Evolutionary conservation across 192 early-diverging fungal species (phyloP).

Genomic region (Coemansia sp.): DNA sequence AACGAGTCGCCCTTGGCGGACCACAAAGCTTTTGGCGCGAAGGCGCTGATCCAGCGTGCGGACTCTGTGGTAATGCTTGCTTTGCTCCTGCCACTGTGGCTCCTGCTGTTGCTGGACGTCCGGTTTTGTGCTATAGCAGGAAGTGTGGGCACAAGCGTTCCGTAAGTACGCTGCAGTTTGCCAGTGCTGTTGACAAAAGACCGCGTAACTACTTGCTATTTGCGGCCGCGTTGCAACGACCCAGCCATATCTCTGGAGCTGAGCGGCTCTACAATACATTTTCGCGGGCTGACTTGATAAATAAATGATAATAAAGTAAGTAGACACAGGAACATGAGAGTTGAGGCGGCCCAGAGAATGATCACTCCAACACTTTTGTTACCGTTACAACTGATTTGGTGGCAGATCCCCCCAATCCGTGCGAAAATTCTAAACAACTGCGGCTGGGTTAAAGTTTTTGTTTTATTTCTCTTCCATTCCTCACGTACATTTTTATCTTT

Average conservation of each 20-base stretch:
- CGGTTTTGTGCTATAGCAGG: background rate
- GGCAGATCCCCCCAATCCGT: too few relatives aligned
- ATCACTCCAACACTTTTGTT: too few relatives aligned
- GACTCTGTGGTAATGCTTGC: background rate
- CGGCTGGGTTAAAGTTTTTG: background rate
- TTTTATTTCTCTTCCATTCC: background rate
- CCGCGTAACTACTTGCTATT: background rate
- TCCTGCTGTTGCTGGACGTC: background rate
- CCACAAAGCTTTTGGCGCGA: background rate
- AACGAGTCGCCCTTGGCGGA: conserved; percentile 6
- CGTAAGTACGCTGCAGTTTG: background rate
- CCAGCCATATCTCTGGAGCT: background rate
- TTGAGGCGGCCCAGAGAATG: too few relatives aligned
- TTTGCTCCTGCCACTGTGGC: background rate
- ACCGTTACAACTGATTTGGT: too few relatives aligned
- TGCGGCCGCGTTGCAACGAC: background rate
- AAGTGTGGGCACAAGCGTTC: background rate
- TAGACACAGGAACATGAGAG: too few relatives aligned
- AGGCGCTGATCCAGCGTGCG: conserved; percentile 1
- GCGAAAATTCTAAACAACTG: too few relatives aligned
- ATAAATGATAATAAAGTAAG: too few relatives aligned
- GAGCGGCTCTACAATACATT: background rate
- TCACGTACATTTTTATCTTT: background rate
- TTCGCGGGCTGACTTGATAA: background rate
- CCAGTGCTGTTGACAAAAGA: background rate